A percentile compares a stretch with the other conserved stretches of the same genome.
These are phyloP conservation scores for Lasiodiplodia sp. DNA, from an alignment of 2,329 filamentous ascomycete genomes.

Conservation along the genomic window DNA sequence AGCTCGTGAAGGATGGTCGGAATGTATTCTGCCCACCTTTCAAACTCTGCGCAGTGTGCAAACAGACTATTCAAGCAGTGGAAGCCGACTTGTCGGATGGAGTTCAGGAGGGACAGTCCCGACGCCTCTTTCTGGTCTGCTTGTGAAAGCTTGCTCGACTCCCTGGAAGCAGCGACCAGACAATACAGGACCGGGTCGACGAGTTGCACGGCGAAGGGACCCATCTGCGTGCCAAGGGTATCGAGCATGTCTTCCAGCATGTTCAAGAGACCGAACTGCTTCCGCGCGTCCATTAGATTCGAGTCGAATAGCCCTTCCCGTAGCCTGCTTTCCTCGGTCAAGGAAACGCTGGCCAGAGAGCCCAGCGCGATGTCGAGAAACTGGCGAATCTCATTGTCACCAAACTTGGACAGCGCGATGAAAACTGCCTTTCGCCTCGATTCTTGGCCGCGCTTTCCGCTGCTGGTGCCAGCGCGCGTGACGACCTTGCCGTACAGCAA, in stretches of 20 bases:
- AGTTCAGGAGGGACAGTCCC: constrained; percentile 58
- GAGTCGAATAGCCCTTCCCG: constrained; percentile 62
- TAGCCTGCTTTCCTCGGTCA: constrained; percentile 61
- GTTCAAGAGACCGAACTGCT: constrained; percentile 89
- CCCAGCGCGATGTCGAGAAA: constrained; percentile 87
- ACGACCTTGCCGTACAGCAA: constrained; percentile 90
- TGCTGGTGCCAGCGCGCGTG: constrained; percentile 76
- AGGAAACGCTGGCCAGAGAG: constrained; percentile 66
- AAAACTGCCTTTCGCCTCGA: constrained; percentile 77
- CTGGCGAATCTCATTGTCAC: constrained; percentile 73
- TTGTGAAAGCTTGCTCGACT: constrained; percentile 44
- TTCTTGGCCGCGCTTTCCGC: constrained; percentile 81
- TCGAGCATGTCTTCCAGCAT: constrained; percentile 89
- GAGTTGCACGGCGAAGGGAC: constrained; percentile 71
- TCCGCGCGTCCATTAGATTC: constrained; percentile 71
- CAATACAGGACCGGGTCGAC: constrained; percentile 84
- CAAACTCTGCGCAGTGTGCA: constrained; percentile 71
- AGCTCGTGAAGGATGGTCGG: constrained; percentile 75
- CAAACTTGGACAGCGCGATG: constrained; percentile 79
- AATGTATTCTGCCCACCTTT: constrained; percentile 75
- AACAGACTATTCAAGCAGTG: constrained; percentile 85
- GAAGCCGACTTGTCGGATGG: constrained; percentile 74
- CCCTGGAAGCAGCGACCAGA: constrained; percentile 69
- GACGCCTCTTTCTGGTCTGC: constrained; percentile 37
- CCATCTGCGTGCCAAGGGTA: constrained; percentile 78